Conservation (phyloP, 169 alveolate species). For the Ichthyophthirius multifiliis region DNA sequence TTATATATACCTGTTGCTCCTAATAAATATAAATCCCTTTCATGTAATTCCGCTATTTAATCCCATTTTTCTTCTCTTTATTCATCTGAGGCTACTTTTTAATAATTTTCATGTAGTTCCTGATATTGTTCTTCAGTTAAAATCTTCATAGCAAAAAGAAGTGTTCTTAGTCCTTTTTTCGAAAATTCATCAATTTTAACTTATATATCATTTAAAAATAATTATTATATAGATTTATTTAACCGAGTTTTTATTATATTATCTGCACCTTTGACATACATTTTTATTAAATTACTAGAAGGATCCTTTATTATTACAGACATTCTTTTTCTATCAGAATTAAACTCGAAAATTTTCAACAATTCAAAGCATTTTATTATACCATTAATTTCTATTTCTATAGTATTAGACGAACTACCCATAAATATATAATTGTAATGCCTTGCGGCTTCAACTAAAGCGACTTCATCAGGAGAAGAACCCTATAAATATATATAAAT, state of each 20-base stretch:
- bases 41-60: slow-evolving; percentile 56
- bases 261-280: slow-evolving; percentile 87
- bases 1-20: slow-evolving; percentile 67
- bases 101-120: slow-evolving; percentile 47
- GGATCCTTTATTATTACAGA: slow-evolving; percentile 70
- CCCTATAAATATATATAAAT: slow-evolving; percentile 45
- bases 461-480: slow-evolving; percentile 87
- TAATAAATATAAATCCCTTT: slow-evolving; percentile 55
- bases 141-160: slow-evolving; percentile 91
- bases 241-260: slow-evolving; percentile 67
- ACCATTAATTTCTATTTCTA: slow-evolving; percentile 23
- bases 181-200: slow-evolving; percentile 93
- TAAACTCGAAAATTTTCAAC: slow-evolving; percentile 63
- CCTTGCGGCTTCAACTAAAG: slow-evolving; percentile 84
- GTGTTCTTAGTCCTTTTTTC: slow-evolving; percentile 94
- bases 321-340: slow-evolving; percentile 86
- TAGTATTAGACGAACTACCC: neutral
- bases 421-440: slow-evolving; percentile 52
- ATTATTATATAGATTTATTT: slow-evolving; percentile 14
- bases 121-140: slow-evolving; percentile 86
- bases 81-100: slow-evolving; percentile 56
- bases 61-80: slow-evolving; percentile 50
- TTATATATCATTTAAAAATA: slow-evolving; percentile 37
- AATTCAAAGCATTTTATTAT: slow-evolving; percentile 30
- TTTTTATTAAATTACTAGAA: slow-evolving; percentile 46